Conservation (phyloP, 106 monocot species). For the Apostasia ramifera region DNA sequence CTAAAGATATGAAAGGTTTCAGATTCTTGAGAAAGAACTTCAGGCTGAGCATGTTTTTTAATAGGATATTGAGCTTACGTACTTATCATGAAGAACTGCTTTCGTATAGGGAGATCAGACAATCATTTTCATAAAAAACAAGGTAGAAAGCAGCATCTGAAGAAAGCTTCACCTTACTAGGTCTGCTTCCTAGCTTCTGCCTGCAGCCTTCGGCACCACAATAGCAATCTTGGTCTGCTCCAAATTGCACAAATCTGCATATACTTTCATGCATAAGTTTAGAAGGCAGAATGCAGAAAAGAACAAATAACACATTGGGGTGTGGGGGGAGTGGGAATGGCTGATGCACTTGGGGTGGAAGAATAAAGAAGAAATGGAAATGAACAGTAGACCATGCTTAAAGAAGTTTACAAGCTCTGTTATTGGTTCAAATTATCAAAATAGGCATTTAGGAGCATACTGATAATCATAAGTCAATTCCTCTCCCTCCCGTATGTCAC, state of each 20-base stretch:
- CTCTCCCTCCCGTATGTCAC: conserved; percentile 76
- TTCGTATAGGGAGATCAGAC: conserved; percentile 26
- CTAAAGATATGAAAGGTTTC: neutral
- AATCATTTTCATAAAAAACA: conserved; percentile 26
- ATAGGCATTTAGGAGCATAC: conserved; percentile 27
- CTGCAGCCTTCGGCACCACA: conserved; percentile 78
- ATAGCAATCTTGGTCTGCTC: conserved; percentile 90
- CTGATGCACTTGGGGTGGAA: neutral
- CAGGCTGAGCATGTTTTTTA: conserved; percentile 1
- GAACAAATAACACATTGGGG: neutral
- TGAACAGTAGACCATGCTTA: neutral
- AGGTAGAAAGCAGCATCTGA: conserved; percentile 34
- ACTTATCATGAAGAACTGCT: conserved; percentile 21
- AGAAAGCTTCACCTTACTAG: conserved; percentile 39
- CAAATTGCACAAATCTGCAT: conserved; percentile 96
- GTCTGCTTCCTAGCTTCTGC: conserved; percentile 73
- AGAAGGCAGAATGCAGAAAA: conserved; percentile 4
- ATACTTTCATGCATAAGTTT: neutral
- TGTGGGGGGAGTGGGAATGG: neutral
- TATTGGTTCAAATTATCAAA: no score
- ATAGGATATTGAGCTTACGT: conserved; percentile 13
- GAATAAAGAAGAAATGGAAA: neutral
- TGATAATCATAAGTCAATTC: conserved; percentile 92
- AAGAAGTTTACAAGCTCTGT: no score
- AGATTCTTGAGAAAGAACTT: neutral